Evolutionary conservation across 257 asterid genomes (phyloP), one percentile per base, ranked within the genome.

Genomic region (Apocynum venetum): DNA sequence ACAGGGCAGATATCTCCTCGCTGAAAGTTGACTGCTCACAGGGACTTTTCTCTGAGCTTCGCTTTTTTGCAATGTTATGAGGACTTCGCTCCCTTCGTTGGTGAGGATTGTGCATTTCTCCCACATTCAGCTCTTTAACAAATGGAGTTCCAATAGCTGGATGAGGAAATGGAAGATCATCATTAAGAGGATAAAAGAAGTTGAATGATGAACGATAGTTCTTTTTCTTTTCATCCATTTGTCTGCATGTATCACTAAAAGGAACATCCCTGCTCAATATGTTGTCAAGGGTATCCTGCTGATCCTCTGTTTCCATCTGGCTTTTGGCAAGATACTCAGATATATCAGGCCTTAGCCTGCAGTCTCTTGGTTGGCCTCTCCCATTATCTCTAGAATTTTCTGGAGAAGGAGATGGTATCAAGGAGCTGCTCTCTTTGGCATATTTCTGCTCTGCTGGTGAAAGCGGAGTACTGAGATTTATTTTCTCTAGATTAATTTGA

Each of bases 271-370:
- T 46, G 78, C 72, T 75, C 56, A 36, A 31, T 51, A 74, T 78
- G 46, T 49, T 47, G 60, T 80, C 75, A 53, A 43, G 57, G 63
- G 66, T 63, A 61, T 61, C 79, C 67, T 78, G 57, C 56, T 76
- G 76, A 71, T 74, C 82, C 56, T 65, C 76, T 59, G 52, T 80
- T 72, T 7, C 86, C 46, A 76, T 78, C 78, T 81, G 88, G 83
- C 85, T 84, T 84, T 72, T 84, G 35, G 82, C 65, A 68, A 82
- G 79, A 85, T 76, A 74, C 6, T 80, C 85, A 14, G 82, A 81
- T 76, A 80, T 85, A 36, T 77, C 76, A 47, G 82, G 65, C 68
- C 78, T 72, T 77, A 76, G 61, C 72, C 84, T 71, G 76, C 52
- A 73, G 73, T 79, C 78, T 80, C 72, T 77, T 8, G 77, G 64